phyloP scores from a whole-genome alignment of 2,329 filamentous ascomycete genomes.

The Pestalotiopsis sp. region DNA sequence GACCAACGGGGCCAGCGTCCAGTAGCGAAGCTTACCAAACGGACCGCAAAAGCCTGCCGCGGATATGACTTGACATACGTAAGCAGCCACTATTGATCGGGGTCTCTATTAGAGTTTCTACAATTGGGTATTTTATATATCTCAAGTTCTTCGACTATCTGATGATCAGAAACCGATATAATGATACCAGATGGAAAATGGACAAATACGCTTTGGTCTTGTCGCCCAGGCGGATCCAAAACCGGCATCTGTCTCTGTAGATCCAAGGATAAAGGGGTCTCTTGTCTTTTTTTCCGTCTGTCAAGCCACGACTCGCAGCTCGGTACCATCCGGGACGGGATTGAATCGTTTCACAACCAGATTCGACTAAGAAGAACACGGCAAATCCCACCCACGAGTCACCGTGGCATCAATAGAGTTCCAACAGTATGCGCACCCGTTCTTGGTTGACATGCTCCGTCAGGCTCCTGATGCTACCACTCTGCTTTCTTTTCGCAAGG shows the following conservation, averaged over 20 bases:
- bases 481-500: background rate
- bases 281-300: background rate
- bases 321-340: constrained; percentile 3
- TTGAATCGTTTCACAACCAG: constrained; percentile 7
- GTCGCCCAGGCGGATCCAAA: background rate
- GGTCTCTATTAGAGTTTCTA: background rate
- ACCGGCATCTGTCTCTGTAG: constrained; percentile 9
- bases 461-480: background rate
- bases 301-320: constrained; percentile 2
- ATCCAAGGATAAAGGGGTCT: constrained; percentile 1
- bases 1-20: background rate
- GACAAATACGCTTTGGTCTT: background rate
- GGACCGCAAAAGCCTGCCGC: background rate
- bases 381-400: background rate
- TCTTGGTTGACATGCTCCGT: background rate
- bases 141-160: background rate
- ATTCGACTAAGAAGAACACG: background rate
- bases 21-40: background rate
- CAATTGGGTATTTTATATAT: background rate
- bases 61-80: background rate
- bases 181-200: background rate
- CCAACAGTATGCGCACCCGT: background rate
- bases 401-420: background rate
- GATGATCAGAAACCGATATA: background rate
- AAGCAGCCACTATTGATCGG: background rate